A percentile compares a stretch with the other conserved stretches of the same genome.
Evolutionary conservation across 306 rosid genomes (phyloP).

Genomic region (Quercus agrifolia): DNA sequence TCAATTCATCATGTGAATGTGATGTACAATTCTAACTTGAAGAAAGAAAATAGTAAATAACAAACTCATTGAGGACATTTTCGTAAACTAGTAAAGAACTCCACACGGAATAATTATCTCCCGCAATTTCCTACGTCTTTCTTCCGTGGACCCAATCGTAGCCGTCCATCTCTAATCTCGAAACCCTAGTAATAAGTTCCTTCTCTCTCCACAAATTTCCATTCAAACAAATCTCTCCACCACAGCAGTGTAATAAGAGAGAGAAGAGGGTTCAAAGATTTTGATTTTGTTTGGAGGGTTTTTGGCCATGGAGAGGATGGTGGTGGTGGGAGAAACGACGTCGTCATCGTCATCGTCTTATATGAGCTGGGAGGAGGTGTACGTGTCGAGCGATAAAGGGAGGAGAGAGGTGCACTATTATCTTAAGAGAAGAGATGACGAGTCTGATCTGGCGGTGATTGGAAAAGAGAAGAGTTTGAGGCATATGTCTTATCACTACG

Average conservation of each 20-base stretch:
- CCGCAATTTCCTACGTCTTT: conserved; percentile 56
- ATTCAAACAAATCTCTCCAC: conserved; percentile 15
- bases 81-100: background rate
- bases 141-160: conserved; percentile 27
- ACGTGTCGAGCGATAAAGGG: conserved; percentile 54
- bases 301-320: conserved; percentile 41
- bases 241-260: background rate
- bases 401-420: conserved; percentile 67
- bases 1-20: too few relatives aligned
- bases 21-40: too few relatives aligned
- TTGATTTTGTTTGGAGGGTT: too few relatives aligned
- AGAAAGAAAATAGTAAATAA: conserved; percentile 1
- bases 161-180: conserved; percentile 55
- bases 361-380: conserved; percentile 70
- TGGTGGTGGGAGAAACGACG: conserved; percentile 21
- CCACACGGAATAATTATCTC: background rate
- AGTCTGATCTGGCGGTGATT: conserved; percentile 70
- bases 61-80: background rate
- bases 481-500: conserved; percentile 68
- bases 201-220: conserved; percentile 14
- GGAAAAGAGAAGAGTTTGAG: conserved; percentile 77
- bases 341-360: conserved; percentile 30
- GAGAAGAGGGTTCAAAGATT: background rate
- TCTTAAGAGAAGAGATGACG: conserved; percentile 50
- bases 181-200: conserved; percentile 53